These are phyloP conservation scores for Priceomyces haplophilus DNA, from an alignment of 805 yeast genomes.

Conservation along the genomic window DNA sequence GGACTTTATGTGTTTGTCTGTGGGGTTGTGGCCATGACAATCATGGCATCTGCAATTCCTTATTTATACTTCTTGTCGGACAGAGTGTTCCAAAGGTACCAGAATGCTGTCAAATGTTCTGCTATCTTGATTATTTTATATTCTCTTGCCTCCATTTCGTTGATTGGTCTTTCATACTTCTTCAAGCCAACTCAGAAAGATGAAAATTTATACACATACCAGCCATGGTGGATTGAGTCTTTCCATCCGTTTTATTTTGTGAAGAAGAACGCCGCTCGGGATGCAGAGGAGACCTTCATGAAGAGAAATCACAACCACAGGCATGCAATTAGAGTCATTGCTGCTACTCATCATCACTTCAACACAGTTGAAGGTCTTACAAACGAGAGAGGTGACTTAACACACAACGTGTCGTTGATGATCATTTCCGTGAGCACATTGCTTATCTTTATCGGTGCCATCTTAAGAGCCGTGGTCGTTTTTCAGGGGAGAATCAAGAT, in stretches of 20 bases:
- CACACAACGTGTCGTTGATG: constrained; percentile 51
- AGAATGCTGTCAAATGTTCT: constrained; percentile 50
- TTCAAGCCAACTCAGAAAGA: constrained; percentile 54
- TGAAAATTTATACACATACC: constrained; percentile 54
- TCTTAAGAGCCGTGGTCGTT: constrained; percentile 48
- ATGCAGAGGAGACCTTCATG: constrained; percentile 46
- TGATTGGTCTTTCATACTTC: constrained; percentile 50
- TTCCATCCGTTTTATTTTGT: constrained; percentile 60
- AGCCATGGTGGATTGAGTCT: constrained; percentile 77
- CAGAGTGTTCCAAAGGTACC: constrained; percentile 46
- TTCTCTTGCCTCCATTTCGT: constrained; percentile 49
- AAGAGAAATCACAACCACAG: constrained; percentile 46
- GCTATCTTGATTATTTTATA: constrained; percentile 39
- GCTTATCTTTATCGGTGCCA: constrained; percentile 48
- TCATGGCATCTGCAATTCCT: constrained; percentile 61
- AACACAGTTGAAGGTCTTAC: constrained; percentile 31
- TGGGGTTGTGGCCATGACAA: constrained; percentile 64
- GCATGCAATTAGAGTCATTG: constrained; percentile 57
- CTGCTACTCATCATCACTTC: constrained; percentile 49
- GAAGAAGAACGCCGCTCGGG: constrained; percentile 44
- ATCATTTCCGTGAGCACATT: constrained; percentile 46
- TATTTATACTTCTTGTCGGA: constrained; percentile 52
- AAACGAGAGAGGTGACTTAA: constrained; percentile 39
- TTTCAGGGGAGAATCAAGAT: constrained; percentile 25
- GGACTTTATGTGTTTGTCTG: constrained; percentile 50